Percentiles rank a stretch among this genome's conserved stretches.
These are phyloP conservation scores for Myrica gale DNA, from an alignment of 306 rosid species.

Conservation along the genomic window DNA sequence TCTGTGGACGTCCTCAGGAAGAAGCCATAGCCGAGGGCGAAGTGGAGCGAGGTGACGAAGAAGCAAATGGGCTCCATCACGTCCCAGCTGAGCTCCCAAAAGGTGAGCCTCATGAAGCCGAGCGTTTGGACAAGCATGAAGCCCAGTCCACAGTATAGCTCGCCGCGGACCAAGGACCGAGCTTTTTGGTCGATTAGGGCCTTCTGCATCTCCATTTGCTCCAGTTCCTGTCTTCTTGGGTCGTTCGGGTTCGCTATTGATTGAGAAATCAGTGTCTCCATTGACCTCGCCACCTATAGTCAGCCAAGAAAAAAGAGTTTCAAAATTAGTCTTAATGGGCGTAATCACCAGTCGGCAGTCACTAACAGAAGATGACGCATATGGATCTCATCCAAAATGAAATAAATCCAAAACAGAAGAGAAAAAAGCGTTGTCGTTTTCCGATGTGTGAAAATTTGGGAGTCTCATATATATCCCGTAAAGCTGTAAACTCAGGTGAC, in stretches of 20 bases:
- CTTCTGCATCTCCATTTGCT: constrained; percentile 57
- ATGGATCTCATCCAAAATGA: too few species aligned
- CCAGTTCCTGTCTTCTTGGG: constrained; percentile 50
- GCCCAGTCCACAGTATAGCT: constrained; percentile 67
- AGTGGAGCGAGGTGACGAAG: constrained; percentile 56
- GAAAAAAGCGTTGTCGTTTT: too few species aligned
- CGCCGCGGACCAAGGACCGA: constrained; percentile 45
- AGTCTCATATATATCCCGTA: too few species aligned
- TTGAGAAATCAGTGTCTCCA: constrained; percentile 46
- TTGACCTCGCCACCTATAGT: constrained; percentile 59
- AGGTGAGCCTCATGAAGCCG: constrained; percentile 79
- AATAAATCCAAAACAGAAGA: too few species aligned
- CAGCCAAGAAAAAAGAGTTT: background rate
- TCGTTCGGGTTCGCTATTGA: constrained; percentile 55
- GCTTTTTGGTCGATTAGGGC: constrained; percentile 53
- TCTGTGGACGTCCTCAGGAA: constrained; percentile 67
- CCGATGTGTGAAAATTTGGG: too few species aligned
- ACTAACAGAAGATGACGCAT: too few species aligned
- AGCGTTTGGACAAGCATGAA: constrained; percentile 48
- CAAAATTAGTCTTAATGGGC: too few species aligned
- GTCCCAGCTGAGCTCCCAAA: constrained; percentile 95
- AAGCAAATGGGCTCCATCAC: constrained; percentile 98
- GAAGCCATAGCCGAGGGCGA: constrained; percentile 55
- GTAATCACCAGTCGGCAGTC: too few species aligned
- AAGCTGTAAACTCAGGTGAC: too few species aligned